Evolutionary conservation across 1,284 basidiomycete species (phyloP).

Genomic region (Cystobasidiaceae sp.): DNA sequence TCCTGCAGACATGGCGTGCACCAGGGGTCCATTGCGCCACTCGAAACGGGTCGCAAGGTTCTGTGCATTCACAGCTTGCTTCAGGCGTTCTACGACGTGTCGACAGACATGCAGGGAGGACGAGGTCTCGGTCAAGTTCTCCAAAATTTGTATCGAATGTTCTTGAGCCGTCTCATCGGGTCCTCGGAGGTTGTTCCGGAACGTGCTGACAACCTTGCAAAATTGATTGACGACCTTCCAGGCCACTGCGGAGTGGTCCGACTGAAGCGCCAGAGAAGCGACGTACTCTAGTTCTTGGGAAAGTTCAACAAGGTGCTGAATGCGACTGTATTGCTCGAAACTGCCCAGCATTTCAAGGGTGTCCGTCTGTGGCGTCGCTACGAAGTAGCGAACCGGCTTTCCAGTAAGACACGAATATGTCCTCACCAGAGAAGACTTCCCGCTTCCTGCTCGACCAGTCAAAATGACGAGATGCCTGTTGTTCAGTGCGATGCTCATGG

Average conservation of each 20-base stretch:
- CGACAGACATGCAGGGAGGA: too few species aligned
- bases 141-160: background rate
- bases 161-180: background rate
- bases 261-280: too few species aligned
- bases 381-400: slow-evolving; percentile 64
- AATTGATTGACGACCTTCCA: background rate
- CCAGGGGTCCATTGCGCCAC: slow-evolving; percentile 94
- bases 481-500: slow-evolving; percentile 67
- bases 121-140: background rate
- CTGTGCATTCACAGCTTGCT: background rate
- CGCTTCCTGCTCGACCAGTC: slow-evolving; percentile 66
- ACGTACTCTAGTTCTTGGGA: too few species aligned
- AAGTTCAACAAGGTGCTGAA: background rate
- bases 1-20: slow-evolving; percentile 78
- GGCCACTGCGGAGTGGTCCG: too few species aligned
- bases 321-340: slow-evolving; percentile 71
- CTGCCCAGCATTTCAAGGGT: slow-evolving; percentile 90
- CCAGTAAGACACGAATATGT: slow-evolving; percentile 69
- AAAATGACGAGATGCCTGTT: slow-evolving; percentile 69
- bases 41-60: slow-evolving; percentile 63
- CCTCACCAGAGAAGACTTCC: slow-evolving; percentile 75
- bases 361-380: slow-evolving; percentile 82
- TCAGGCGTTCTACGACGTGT: too few species aligned
- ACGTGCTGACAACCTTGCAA: too few species aligned
- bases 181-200: too few species aligned